Percentiles rank a stretch among this genome's conserved stretches.
Conservation (phyloP, 768 basidiomycete species). For the Gloeostereum incarnatum region DNA sequence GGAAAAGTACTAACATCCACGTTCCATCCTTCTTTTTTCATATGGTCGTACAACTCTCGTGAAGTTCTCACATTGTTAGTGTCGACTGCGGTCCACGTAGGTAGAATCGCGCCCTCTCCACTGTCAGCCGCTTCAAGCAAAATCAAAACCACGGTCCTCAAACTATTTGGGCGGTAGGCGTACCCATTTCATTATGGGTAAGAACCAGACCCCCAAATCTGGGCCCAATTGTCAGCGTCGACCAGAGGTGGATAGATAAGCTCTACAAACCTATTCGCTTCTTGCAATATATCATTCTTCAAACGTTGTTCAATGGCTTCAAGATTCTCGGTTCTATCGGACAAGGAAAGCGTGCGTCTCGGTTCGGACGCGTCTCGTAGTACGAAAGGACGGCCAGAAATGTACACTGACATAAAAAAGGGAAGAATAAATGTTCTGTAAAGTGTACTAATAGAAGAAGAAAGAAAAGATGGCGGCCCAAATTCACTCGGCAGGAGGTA, state of each 20-base stretch:
- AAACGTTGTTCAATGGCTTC: constrained; percentile 87
- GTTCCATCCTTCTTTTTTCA: constrained; percentile 80
- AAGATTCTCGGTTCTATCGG: constrained; percentile 90
- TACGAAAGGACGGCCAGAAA: constrained; percentile 89
- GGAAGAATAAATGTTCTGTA: constrained; percentile 1
- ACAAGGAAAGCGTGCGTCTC: constrained; percentile 65
- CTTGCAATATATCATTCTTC: constrained; percentile 85
- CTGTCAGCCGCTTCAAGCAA: constrained; percentile 35
- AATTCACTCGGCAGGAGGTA: neutral
- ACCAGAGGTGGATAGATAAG: neutral
- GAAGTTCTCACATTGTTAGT: constrained; percentile 76
- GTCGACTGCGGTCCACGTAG: constrained; percentile 93
- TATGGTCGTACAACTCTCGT: constrained; percentile 74
- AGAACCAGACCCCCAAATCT: constrained; percentile 87
- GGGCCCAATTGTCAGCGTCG: neutral
- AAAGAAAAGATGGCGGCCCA: neutral
- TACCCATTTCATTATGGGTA: constrained; percentile 89
- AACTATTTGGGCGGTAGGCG: constrained; percentile 12
- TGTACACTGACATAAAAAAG: constrained; percentile 43
- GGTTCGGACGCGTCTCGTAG: constrained; percentile 83
- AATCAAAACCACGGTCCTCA: constrained; percentile 4
- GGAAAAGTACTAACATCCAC: constrained; percentile 56
- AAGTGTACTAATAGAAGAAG: neutral
- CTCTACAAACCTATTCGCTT: constrained; percentile 52
- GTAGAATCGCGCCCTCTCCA: constrained; percentile 75